A percentile compares a stretch with the other conserved stretches of the same genome.
phyloP scores from a whole-genome alignment of 306 rosid genomes.

The Quercus alba region DNA sequence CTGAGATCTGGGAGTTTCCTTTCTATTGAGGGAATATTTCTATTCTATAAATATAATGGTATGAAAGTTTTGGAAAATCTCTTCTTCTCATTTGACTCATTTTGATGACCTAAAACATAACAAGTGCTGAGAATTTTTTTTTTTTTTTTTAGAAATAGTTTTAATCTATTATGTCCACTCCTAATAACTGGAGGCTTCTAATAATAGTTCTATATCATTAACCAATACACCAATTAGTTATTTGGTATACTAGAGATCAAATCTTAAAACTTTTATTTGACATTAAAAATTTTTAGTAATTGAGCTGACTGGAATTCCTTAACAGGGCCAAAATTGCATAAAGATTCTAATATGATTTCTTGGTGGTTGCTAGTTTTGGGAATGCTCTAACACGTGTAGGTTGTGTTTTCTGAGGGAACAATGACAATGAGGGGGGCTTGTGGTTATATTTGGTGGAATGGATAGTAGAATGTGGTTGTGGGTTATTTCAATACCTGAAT shows the following conservation, averaged over 20 bases:
- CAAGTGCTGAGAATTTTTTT: too few relatives aligned
- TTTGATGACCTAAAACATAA: too few relatives aligned
- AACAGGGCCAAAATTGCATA: not conserved
- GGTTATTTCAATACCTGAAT: too few relatives aligned
- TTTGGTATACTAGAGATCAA: accelerated
- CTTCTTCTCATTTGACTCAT: too few relatives aligned
- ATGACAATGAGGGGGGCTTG: too few relatives aligned
- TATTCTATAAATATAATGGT: not conserved
- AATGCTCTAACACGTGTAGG: not conserved
- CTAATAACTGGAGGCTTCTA: too few relatives aligned
- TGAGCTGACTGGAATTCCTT: accelerated
- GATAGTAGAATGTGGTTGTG: too few relatives aligned
- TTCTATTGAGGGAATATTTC: not conserved
- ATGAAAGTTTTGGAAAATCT: not conserved
- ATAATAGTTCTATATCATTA: too few relatives aligned
- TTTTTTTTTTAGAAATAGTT: too few relatives aligned
- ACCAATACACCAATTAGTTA: accelerated
- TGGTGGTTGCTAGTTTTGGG: not conserved
- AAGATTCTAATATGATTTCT: not conserved
- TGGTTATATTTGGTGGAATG: not conserved
- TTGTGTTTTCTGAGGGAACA: not conserved
- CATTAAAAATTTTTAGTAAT: accelerated
- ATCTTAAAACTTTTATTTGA: too few relatives aligned
- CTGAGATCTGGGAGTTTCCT: not conserved
- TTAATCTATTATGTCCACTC: too few relatives aligned